Percentiles rank a stretch among this genome's conserved stretches.
phyloP scores from a whole-genome alignment of 1,284 basidiomycete species.

The Malassezia furfur region DNA sequence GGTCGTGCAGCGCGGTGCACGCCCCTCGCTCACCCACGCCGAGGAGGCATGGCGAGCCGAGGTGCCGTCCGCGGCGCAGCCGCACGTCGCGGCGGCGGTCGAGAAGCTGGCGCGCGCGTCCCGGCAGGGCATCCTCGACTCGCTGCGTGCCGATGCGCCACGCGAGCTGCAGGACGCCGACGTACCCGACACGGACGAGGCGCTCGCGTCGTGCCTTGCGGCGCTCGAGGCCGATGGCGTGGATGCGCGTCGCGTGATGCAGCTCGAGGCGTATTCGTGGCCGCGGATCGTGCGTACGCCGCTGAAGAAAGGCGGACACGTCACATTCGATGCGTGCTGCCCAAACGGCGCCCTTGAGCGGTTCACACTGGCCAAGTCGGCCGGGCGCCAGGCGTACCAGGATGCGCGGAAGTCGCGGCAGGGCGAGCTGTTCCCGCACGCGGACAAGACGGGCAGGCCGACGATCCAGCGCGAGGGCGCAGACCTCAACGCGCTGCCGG shows the following conservation, averaged over 20 bases:
- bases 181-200: not conserved
- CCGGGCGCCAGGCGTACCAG: slow-evolving; percentile 86
- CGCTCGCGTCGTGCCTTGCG: slow-evolving; percentile 1
- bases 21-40: slow-evolving; percentile 52
- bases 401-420: slow-evolving; percentile 85
- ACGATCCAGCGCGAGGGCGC: not conserved
- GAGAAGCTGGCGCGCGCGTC: slow-evolving; percentile 15
- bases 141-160: slow-evolving; percentile 20
- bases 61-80: not conserved
- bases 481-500: not conserved
- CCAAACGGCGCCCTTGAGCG: slow-evolving; percentile 76
- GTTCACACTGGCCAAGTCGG: slow-evolving; percentile 77
- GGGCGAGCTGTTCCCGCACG: slow-evolving; percentile 90
- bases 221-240: not conserved
- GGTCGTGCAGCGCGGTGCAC: slow-evolving; percentile 67
- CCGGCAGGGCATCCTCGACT: slow-evolving; percentile 31
- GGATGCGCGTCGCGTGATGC: slow-evolving; percentile 23
- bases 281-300: slow-evolving; percentile 82
- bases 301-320: slow-evolving; percentile 80
- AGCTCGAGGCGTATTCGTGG: slow-evolving; percentile 54
- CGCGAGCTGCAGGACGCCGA: not conserved
- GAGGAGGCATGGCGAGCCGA: not conserved
- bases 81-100: not conserved
- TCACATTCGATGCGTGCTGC: slow-evolving; percentile 83
- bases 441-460: not conserved